Evolutionary conservation across 139 green algal genomes (phyloP).

Genomic region (Yamagishiella unicocca): DNA sequence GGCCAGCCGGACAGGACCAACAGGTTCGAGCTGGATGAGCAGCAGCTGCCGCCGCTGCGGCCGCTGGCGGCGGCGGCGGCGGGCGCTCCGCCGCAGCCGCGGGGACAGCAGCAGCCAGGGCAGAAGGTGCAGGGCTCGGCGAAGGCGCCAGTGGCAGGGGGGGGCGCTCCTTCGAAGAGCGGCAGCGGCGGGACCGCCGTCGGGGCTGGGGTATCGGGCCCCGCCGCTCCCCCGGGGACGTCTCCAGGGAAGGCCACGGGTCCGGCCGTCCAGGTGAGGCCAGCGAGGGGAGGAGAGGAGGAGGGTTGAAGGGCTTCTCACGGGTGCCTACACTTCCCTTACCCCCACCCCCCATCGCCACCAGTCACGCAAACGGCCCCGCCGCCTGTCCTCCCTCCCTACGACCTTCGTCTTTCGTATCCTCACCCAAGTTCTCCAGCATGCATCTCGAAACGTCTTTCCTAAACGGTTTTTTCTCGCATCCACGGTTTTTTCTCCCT

Average conservation of each 20-base stretch:
- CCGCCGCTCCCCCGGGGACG: not conserved
- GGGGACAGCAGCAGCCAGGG: not conserved
- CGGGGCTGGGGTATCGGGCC: no score
- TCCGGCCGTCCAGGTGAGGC: not conserved
- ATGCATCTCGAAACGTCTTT: no score
- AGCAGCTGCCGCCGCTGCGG: slow-evolving; percentile 11
- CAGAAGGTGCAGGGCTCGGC: not conserved
- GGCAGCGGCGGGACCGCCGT: no score
- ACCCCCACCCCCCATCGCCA: not conserved
- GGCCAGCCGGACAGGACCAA: not conserved
- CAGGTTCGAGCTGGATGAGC: not conserved
- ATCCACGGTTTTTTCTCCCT: no score
- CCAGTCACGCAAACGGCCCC: no score
- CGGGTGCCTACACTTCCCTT: not conserved
- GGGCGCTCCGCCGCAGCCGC: not conserved
- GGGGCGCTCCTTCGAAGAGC: not conserved
- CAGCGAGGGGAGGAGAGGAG: not conserved
- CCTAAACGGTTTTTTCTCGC: no score
- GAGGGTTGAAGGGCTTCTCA: no score
- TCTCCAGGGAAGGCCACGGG: not conserved
- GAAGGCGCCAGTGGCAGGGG: not conserved
- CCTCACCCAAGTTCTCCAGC: no score
- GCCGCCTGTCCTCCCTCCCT: no score
- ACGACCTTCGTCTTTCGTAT: no score
- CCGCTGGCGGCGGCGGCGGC: not conserved